These are phyloP conservation scores for Penicillium egyptiacum DNA, from an alignment of 495 filamentous ascomycete species.

Conservation along the genomic window DNA sequence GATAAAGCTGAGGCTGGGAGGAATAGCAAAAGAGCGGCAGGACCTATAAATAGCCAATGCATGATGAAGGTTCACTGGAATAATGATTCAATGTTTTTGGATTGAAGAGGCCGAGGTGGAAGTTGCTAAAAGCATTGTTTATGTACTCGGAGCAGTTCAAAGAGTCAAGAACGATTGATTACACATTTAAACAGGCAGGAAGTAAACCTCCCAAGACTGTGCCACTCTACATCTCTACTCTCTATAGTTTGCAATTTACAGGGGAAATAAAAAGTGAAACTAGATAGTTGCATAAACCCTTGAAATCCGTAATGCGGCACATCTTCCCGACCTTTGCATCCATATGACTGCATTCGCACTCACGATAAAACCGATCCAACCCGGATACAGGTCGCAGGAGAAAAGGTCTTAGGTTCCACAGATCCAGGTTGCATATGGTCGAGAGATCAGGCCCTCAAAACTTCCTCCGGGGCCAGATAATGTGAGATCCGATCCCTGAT, in stretches of 20 bases:
- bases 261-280: neutral
- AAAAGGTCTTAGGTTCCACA: neutral
- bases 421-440: neutral
- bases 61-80: neutral
- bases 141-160: neutral
- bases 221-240: neutral
- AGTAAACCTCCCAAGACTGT: neutral
- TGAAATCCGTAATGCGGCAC: neutral
- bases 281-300: neutral
- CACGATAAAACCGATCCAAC: neutral
- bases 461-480: neutral
- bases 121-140: neutral
- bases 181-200: neutral
- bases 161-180: neutral
- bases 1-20: neutral
- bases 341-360: neutral
- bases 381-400: neutral
- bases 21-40: constrained; percentile 1
- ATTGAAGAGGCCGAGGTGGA: neutral
- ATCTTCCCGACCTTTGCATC: neutral
- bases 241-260: neutral
- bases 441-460: constrained; percentile 1
- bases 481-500: neutral
- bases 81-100: neutral
- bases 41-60: constrained; percentile 11